These are phyloP conservation scores for Tranzscheliella williamsii DNA, from an alignment of 1,284 basidiomycete genomes.

Conservation along the genomic window DNA sequence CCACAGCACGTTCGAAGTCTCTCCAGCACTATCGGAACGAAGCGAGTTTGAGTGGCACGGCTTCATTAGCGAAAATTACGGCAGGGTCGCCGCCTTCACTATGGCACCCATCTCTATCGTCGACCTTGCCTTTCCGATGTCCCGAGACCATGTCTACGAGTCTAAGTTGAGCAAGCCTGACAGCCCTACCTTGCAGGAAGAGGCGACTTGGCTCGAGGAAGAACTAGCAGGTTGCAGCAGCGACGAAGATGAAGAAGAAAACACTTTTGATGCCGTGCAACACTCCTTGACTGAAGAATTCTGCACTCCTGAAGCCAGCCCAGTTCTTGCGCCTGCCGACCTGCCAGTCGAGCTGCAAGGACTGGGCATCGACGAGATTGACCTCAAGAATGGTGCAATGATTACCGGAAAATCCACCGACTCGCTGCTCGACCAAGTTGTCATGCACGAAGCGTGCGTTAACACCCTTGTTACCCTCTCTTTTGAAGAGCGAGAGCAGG, in stretches of 20 bases:
- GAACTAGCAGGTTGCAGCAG: conserved; percentile 28
- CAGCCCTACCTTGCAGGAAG: conserved; percentile 29
- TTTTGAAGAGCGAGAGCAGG: conserved; percentile 12
- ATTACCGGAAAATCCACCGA: conserved; percentile 9
- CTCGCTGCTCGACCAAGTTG: conserved; percentile 28
- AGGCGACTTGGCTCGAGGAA: conserved; percentile 34
- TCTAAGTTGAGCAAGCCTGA: conserved; percentile 24
- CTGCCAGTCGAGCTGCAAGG: conserved; percentile 20
- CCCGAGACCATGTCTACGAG: conserved; percentile 3
- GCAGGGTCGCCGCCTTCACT: background rate
- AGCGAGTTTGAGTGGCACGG: conserved; percentile 18
- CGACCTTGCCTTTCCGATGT: conserved; percentile 9
- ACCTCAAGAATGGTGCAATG: background rate
- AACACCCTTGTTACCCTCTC: conserved; percentile 6
- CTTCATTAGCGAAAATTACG: conserved; percentile 24
- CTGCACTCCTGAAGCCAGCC: conserved; percentile 21
- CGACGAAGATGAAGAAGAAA: conserved; percentile 12
- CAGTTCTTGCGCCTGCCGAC: conserved; percentile 7
- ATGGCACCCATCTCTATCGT: conserved; percentile 7
- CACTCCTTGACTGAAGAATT: conserved; percentile 15
- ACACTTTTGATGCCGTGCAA: conserved; percentile 1
- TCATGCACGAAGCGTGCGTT: conserved; percentile 31
- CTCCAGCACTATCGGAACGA: conserved; percentile 6
- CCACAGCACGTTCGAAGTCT: conserved; percentile 11
- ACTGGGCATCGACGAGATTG: conserved; percentile 15